Base-by-base conservation (phyloP, 805 yeast genomes). In the Myxozyma lipomycoides region DNA sequence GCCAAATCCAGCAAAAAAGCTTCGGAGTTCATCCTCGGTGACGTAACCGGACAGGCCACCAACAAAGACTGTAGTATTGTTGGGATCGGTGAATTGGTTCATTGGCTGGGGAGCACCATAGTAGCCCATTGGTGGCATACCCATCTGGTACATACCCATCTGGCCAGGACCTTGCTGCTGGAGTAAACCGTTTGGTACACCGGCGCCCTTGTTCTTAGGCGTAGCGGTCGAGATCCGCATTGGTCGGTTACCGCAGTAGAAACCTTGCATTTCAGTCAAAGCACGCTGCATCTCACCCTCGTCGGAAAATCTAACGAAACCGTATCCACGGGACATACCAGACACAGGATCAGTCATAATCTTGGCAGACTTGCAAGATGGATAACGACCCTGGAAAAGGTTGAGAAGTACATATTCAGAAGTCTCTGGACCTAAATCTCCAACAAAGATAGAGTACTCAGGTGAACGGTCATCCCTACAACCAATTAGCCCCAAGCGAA, bases 201-300 rank as follows among this genome's bases (percentile, higher is more conserved):
- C 55, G 30, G 61, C 52, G 40, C 62, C 47, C 61, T 70, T 71
- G 59, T 69, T 70, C 58, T 77, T 76, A 48, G 78, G 79, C 23
- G 81, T 76, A 37, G 88, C 86, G 3, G 84, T 78, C 10, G 86
- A 81, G 26, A 89, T 86, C 55, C 93, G 73, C 45, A 89, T 83
- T 4, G 95, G 84, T 58, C 90, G 74, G 17, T 85, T 84, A 48
- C 84, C 82, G 40, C 88, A 68, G 36, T 79, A 71, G 18, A 75
- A 74, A 3, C 95, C 95, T 67, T 85, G 90, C 95, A 88, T 86
- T 63, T 86, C 95, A 21, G 74, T 63, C 37, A 87, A 66, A 0
- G 96, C 88, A 45, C 81, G 75, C 59, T 81, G 83, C 67, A 84
- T 88, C 36, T 84, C 88, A 9, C 74, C 73, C 53, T 78, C 82